Conservation (phyloP, 192 early-diverging fungal species). For the Gryganskiella cystojenkinii region DNA sequence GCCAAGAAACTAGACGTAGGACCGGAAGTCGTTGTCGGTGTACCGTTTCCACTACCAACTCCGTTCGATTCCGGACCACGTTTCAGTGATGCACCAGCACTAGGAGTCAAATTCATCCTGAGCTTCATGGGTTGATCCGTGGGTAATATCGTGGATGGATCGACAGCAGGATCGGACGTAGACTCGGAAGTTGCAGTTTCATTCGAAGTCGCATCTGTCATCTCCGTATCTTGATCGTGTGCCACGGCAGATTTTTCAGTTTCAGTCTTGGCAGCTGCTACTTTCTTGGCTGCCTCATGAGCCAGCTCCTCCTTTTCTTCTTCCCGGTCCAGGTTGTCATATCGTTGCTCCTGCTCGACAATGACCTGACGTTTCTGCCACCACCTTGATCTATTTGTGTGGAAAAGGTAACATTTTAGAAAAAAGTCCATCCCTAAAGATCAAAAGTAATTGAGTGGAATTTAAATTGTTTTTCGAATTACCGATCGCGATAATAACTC, state of each 20-base stretch:
- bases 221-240: slow-evolving; percentile 38
- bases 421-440: background rate
- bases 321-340: slow-evolving; percentile 65
- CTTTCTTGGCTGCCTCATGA: slow-evolving; percentile 59
- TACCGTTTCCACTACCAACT: slow-evolving; percentile 22
- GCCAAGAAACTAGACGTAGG: slow-evolving; percentile 9
- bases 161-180: background rate
- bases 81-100: slow-evolving; percentile 7
- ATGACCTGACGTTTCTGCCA: slow-evolving; percentile 69
- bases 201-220: slow-evolving; percentile 1
- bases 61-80: slow-evolving; percentile 42
- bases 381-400: slow-evolving; percentile 70
- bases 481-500: slow-evolving; percentile 85
- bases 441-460: background rate
- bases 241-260: slow-evolving; percentile 33
- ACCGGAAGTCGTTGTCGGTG: slow-evolving; percentile 33
- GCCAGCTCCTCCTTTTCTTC: slow-evolving; percentile 76
- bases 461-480: slow-evolving; percentile 6
- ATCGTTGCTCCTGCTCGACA: slow-evolving; percentile 42
- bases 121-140: slow-evolving; percentile 27
- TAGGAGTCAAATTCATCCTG: slow-evolving; percentile 25
- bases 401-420: background rate
- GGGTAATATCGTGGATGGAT: slow-evolving; percentile 12
- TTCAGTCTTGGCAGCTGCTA: slow-evolving; percentile 52
- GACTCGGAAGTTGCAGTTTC: background rate